Percentiles rank a stretch among this genome's conserved stretches.
These are phyloP conservation scores for Garcia nutans DNA, from an alignment of 345 rosid genomes.

Conservation along the genomic window DNA sequence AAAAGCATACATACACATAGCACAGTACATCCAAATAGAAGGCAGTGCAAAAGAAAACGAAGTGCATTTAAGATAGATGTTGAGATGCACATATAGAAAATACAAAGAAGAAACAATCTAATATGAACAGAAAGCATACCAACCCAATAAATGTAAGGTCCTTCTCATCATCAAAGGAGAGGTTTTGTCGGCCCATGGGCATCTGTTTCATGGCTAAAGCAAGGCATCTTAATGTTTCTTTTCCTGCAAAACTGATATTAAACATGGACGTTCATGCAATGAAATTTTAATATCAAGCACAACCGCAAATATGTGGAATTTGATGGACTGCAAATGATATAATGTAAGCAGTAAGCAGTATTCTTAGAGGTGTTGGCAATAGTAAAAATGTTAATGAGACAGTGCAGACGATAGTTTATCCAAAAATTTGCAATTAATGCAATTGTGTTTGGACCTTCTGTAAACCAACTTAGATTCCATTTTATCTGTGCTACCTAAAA, in stretches of 20 bases:
- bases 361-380: background rate
- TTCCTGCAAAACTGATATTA: constrained; percentile 84
- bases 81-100: background rate
- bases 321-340: background rate
- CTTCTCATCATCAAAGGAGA: constrained; percentile 79
- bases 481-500: too few relatives aligned
- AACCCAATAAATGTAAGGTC: constrained; percentile 98
- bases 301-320: background rate
- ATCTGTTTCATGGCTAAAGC: constrained; percentile 84
- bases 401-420: too few relatives aligned
- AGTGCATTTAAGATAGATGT: background rate
- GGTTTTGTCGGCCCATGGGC: constrained; percentile 67
- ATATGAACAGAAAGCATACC: constrained; percentile 74
- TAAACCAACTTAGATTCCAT: too few relatives aligned
- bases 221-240: constrained; percentile 89
- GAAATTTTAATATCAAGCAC: background rate
- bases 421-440: too few relatives aligned
- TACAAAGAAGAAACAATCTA: background rate
- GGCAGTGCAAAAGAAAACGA: background rate
- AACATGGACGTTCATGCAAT: constrained; percentile 20
- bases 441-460: too few relatives aligned
- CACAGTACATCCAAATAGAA: background rate
- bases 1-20: background rate
- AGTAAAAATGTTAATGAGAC: background rate
- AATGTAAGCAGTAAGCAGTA: background rate